phyloP scores from a whole-genome alignment of 2,329 filamentous ascomycete species.

The Fusarium nurragi region DNA sequence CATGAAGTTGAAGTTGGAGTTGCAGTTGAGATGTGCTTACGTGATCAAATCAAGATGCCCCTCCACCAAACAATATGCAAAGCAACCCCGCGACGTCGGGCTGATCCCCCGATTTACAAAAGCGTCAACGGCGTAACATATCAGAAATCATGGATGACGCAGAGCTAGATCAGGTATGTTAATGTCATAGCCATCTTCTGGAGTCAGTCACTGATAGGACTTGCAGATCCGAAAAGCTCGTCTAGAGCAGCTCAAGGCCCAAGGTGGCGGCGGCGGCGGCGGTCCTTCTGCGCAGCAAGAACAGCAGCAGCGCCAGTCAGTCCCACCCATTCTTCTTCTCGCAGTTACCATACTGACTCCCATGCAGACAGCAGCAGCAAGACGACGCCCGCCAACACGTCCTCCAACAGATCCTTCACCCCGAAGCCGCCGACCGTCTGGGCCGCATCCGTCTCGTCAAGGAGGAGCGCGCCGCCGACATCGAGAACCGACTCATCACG shows the following conservation, averaged over 20 bases:
- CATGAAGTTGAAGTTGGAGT: slow-evolving; percentile 1
- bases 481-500: slow-evolving; percentile 93
- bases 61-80: slow-evolving; percentile 32
- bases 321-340: neutral
- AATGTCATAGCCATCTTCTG: no score
- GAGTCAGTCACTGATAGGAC: neutral
- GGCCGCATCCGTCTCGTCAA: slow-evolving; percentile 96
- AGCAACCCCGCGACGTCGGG: slow-evolving; percentile 33
- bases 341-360: neutral
- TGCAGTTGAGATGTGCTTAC: neutral
- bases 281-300: slow-evolving; percentile 56
- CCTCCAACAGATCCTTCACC: slow-evolving; percentile 91
- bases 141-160: slow-evolving; percentile 54
- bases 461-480: slow-evolving; percentile 85
- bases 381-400: slow-evolving; percentile 79
- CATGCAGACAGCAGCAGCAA: slow-evolving; percentile 56
- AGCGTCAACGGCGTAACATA: slow-evolving; percentile 11
- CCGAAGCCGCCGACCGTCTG: slow-evolving; percentile 90
- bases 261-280: slow-evolving; percentile 63
- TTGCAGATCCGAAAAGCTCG: slow-evolving; percentile 87
- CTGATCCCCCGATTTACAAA: slow-evolving; percentile 33
- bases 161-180: slow-evolving; percentile 54
- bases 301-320: slow-evolving; percentile 67
- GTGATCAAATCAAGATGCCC: slow-evolving; percentile 40
- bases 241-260: slow-evolving; percentile 89